Conservation (phyloP, 768 basidiomycete genomes). For the Boletus vermiculosoides region DNA sequence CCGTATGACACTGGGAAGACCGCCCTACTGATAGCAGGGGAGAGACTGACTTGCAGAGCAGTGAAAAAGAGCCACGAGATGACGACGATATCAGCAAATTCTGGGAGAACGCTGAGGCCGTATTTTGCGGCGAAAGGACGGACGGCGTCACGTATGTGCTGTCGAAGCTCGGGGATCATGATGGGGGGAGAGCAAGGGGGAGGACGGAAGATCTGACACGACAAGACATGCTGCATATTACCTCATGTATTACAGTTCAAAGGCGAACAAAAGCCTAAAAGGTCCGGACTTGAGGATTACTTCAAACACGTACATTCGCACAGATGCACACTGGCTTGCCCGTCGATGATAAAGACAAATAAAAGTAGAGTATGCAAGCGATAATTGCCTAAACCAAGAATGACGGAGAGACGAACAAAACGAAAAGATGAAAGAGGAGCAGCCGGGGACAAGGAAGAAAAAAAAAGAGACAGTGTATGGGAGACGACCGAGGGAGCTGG, state of each 20-base stretch:
- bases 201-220: background rate
- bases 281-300: background rate
- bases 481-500: conserved; percentile 10
- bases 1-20: conserved; percentile 53
- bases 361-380: conserved; percentile 28
- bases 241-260: conserved; percentile 10
- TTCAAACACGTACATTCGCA: conserved; percentile 32
- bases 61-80: conserved; percentile 58
- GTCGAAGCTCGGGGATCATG: conserved; percentile 32
- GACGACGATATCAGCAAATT: conserved; percentile 53
- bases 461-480: conserved; percentile 3
- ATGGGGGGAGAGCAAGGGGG: background rate
- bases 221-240: conserved; percentile 6
- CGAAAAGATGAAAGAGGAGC: conserved; percentile 2
- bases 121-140: conserved; percentile 35
- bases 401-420: background rate
- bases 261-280: conserved; percentile 13
- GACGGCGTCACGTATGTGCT: conserved; percentile 28
- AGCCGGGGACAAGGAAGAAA: background rate
- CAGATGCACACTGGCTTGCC: conserved; percentile 25
- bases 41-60: conserved; percentile 53
- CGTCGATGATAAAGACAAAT: conserved; percentile 35
- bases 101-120: conserved; percentile 53
- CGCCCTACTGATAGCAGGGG: conserved; percentile 49
- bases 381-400: conserved; percentile 24